Base-by-base conservation (phyloP, 345 rosid species). In the Euphorbia tirucalli region DNA sequence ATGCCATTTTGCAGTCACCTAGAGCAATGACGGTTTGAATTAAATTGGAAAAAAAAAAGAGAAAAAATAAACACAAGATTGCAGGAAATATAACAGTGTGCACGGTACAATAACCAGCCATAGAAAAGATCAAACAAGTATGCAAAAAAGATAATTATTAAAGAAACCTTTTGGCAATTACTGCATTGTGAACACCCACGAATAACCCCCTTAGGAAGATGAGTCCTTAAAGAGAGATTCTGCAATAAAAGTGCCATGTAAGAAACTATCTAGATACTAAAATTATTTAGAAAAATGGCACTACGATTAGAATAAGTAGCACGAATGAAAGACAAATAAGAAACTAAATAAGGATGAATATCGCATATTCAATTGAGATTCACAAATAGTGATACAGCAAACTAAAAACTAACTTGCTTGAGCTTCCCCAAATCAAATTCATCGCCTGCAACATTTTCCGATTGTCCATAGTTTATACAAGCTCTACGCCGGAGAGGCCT, bases 101-200 rank as follows among this genome's bases (percentile, higher is more conserved):
- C n/a, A 44, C 13, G 52, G 10, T 9, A 69, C n/a, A 19, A 41
- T 48, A 16, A 21, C 69, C 7, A 69, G 52, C 68, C 46, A 31
- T 37, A 59, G 5, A 54, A 63, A 49, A 21, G 43, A 28, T 62
- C 31, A 57, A 35, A 31, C 32, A 63, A 60, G 49, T n/a, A 59
- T 37, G 25, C 44, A 57, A 9, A 39, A 28, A 30, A 55, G 7
- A 64, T 32, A 60, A 24, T n/a, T 11, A 16, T 54, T 55, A 46
- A 78, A 71, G 62, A 62, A 84, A 95, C 99, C 99, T 92, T 95
- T 72, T 88, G 98, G 85, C 98, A 92, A 77, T 83, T 89, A 69
- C 75, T 84, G 80, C 98, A 90, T 37, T 87, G 82, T 54, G 84
- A 82, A 78, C 96, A 90, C 60, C 91, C 99, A 18, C 88, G 89